These are phyloP conservation scores for Stephania japonica DNA, from an alignment of 164 flowering plant genomes.

Conservation along the genomic window DNA sequence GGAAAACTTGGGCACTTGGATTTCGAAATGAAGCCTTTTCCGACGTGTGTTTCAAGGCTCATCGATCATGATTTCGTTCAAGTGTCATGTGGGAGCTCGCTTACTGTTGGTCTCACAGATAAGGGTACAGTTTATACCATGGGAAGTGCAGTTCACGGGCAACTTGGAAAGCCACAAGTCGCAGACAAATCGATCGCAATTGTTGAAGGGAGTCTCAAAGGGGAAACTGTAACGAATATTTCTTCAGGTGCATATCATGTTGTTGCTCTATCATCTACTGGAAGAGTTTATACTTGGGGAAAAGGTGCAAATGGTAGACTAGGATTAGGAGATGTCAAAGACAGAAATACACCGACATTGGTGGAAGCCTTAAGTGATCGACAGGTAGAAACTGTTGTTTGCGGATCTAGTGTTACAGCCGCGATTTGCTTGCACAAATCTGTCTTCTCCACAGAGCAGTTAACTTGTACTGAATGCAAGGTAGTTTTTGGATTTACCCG, in stretches of 20 bases:
- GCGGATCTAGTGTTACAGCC: conserved; percentile 58
- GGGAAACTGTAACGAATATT: conserved; percentile 44
- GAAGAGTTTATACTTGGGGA: conserved; percentile 65
- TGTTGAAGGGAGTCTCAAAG: conserved; percentile 53
- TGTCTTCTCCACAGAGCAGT: conserved; percentile 44
- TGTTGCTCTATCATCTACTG: conserved; percentile 47
- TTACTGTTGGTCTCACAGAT: conserved; percentile 54
- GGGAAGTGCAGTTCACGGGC: conserved; percentile 62
- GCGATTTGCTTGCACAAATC: conserved; percentile 56
- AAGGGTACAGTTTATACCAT: conserved; percentile 55
- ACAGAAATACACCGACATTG: conserved; percentile 43
- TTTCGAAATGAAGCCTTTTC: conserved; percentile 43
- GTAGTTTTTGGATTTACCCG: conserved; percentile 51
- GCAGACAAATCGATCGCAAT: conserved; percentile 39
- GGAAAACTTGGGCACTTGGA: conserved; percentile 58
- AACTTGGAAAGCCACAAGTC: conserved; percentile 49
- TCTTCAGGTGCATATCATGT: conserved; percentile 59
- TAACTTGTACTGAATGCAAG: conserved; percentile 46
- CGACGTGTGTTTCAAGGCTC: conserved; percentile 54
- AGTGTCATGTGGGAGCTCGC: conserved; percentile 56
- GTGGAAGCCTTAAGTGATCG: conserved; percentile 57
- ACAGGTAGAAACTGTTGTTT: conserved; percentile 42
- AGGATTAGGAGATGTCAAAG: conserved; percentile 53
- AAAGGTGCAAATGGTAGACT: conserved; percentile 57
- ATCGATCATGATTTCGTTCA: conserved; percentile 52